Base-by-base conservation (phyloP, 1,284 basidiomycete species). In the Cystobasidium pallidum region DNA sequence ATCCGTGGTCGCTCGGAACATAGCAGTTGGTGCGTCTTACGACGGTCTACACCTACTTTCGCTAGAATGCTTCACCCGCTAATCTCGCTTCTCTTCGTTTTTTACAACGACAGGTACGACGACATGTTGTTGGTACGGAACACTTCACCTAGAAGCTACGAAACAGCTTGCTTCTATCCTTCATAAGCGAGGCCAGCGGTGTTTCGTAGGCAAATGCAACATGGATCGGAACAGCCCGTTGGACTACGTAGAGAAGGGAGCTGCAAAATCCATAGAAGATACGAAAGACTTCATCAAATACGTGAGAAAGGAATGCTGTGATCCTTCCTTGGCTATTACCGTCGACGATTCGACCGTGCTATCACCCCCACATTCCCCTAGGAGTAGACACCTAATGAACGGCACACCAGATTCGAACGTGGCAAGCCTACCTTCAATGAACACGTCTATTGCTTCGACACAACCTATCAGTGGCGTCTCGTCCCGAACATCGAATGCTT, bases 161-260 rank as follows among this genome's bases (percentile, higher is more conserved):
- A 91, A 90, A 81, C 83, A 87, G 41, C 86, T 98, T 0, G 93
- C 91, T 1, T 87, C 92, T 58, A 86, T 91, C 30, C 86, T 91
- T 49, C 85, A 88, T 76, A 80, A 82, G 32, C 83, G 83, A 76
- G 92, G 94, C 24, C 94, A 97, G 82, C 86, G 94, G 58, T 92
- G 91, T 0, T 89, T 93, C 77, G 86, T 93, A 57, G 92, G 92
- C 52, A 83, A 95, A 88, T 97, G 94, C 81, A 94, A 92, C 82
- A 97, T 98, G 93, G 86, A 97, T 82, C 85, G 88, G 26, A 85
- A 94, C 78, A 85, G 83, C 51, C 88, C 91, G 0, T 80, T 84
- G 13, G 83, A 87, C 78, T 97, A 95, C 81, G 81, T 55, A 17
- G 61, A 72, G 73, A 76, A 74, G 74, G 0, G 43, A 34, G 47